Evolutionary conservation across 148 eudicot genomes (phyloP), one percentile per base, ranked within the genome.

Genomic region (Arbutus unedo): DNA sequence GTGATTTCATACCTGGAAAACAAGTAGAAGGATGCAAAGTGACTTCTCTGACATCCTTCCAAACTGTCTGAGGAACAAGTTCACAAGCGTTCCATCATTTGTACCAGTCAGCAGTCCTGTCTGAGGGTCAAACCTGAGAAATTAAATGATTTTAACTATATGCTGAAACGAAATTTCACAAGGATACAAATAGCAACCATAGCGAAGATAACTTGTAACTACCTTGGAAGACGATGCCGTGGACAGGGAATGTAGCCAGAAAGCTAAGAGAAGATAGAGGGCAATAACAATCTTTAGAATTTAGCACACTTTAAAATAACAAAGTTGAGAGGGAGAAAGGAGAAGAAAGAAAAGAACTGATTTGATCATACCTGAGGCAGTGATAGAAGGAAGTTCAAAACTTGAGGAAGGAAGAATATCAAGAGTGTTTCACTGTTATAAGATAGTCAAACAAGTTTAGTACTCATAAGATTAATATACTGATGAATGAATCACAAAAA

Each of bases 171-270:
- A 60, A n/a, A 51, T 6, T 79, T 62, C 59, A 81, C 5, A 81
- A 41, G 45, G 73, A 57, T 51, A 25, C 31, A n/a, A 67, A 54
- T 71, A n/a, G n/a, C 55, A 75, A 75, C 15, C 55, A 31, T 62
- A 21, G 25, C 47, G 48, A 71, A 38, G 78, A 66, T 31, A 74
- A 8, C 25, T n/a, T 25, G 55, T 21, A 70, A 41, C 76, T 90
- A 96, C 99, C 89, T 90, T 72, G 99, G 99, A 3, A 96, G 95
- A 51, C 98, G 95, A 84, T 96, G 99, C 25, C 98, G 90, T 82
- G 99, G 99, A 76, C 99, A 96, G 55, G 98, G 98, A 88, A 94
- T 86, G 72, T 89, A 88, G 77, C 98, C 98, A 66, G 97, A 91
- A 80, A 96, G 97, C 99, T 96, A 89, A 81, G 13, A 85, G 59